Evolutionary conservation across 2,329 filamentous ascomycete genomes (phyloP), one percentile per base, ranked within the genome.

Genomic region (Hypoxylon sp.): DNA sequence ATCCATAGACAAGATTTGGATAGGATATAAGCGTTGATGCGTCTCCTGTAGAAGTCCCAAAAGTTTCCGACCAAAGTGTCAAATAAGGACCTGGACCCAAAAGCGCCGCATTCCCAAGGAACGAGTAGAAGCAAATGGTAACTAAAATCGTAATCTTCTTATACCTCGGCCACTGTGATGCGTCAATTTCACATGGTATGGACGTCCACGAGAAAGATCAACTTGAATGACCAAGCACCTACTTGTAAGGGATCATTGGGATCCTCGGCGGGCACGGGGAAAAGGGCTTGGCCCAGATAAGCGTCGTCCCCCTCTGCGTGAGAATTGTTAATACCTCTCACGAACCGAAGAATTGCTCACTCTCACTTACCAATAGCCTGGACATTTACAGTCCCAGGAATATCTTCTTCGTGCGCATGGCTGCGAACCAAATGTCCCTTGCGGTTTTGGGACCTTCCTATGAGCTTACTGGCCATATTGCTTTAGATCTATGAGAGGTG

Each of bases 21-120:
- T 89, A 89, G 9, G 85, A 87, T 60, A 89, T 81, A 32, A 89
- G 75, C 6, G 83, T 83, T 0, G 86, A 87, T 0, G 87, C 86
- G 8, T 76, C 80, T 5, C 81, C 82, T 2, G 82, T 79, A 2
- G 81, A 80, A 47, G 89, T 81, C 2, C 75, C 74, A 72, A 88
- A 88, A 45, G 83, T 77, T 57, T 84, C 78, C 0, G 84, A 76
- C 71, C 82, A 89, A 37, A 87, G 81, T 5, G 78, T 78, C 65
- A 89, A 85, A 75, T 89, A 89, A 0, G 87, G 85, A 0, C 85
- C 83, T 1, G 86, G 85, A 0, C 87, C 87, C 14, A 87, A 76
- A 5, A 88, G 76, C 2, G 86, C 80, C 2, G 85, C 83, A 73
- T 87, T 88, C 1, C 85, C 85, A 25, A 88, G 79, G 73, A 88